Evolutionary conservation across 495 filamentous ascomycete species (phyloP), one percentile per base, ranked within the genome.

Genomic region (Talaromyces trachyspermus): DNA sequence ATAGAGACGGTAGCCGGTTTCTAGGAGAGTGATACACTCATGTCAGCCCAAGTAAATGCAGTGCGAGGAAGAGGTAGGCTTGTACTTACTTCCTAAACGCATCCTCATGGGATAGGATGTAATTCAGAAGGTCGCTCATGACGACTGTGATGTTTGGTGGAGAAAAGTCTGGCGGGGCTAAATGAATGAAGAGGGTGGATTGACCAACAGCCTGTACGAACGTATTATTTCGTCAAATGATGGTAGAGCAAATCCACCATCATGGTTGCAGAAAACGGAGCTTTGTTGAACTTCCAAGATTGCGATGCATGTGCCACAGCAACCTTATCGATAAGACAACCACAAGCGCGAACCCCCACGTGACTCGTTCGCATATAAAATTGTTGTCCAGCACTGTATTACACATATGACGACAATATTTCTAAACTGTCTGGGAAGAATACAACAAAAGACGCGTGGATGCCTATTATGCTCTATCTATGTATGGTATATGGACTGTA

Each of bases 1-100:
- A 98, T 43, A 98, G 80, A 11, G 90, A 90, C 5, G 89, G 84
- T 4, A 96, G 80, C 32, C 92, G 89, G 50, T 83, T 79, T 66
- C 85, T 92, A 50, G 20, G 12, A 7, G 10, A 22, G 9, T 12
- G 44, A 19, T 24, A 18, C 39, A 36, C 10, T 30, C 7, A 46
- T 39, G 12, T 41, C 40, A 30, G 54, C 46, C n/a, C n/a, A n/a
- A n/a, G n/a, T n/a, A n/a, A n/a, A n/a, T n/a, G n/a, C n/a, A n/a
- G n/a, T n/a, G n/a, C n/a, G n/a, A n/a, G n/a, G n/a, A n/a, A n/a
- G n/a, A n/a, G n/a, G n/a, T n/a, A n/a, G n/a, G n/a, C n/a, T n/a
- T n/a, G n/a, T n/a, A n/a, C n/a, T n/a, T 65, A 85, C 83, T 73
- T 79, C 65, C 77, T 70, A 50, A 86, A 87, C 22, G 78, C 74